These are phyloP conservation scores for Podila horticola DNA, from an alignment of 192 early-diverging fungal species.

Conservation along the genomic window DNA sequence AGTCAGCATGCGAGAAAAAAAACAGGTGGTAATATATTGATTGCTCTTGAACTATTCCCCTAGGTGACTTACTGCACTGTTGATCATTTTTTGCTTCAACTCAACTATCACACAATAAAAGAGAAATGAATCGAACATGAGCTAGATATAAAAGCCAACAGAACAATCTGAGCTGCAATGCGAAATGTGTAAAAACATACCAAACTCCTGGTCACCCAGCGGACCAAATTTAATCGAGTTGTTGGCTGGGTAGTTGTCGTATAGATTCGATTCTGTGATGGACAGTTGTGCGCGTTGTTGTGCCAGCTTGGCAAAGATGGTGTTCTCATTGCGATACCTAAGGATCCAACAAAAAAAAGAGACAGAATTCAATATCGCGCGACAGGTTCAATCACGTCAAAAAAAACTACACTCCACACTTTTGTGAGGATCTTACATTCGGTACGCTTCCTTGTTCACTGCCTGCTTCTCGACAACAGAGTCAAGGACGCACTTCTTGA, in stretches of 20 bases:
- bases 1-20: too few species aligned
- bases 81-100: slow-evolving; percentile 44
- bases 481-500: slow-evolving; percentile 81
- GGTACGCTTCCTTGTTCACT: slow-evolving; percentile 71
- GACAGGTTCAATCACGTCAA: background rate
- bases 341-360: background rate
- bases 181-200: slow-evolving; percentile 19
- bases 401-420: background rate
- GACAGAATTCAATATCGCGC: background rate
- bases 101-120: slow-evolving; percentile 13
- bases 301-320: slow-evolving; percentile 72
- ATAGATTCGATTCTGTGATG: slow-evolving; percentile 69
- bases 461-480: slow-evolving; percentile 68
- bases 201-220: slow-evolving; percentile 66
- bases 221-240: slow-evolving; percentile 69
- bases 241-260: slow-evolving; percentile 62
- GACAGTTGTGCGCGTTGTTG: slow-evolving; percentile 81
- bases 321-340: slow-evolving; percentile 69
- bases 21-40: too few species aligned
- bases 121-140: background rate
- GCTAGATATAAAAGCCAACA: background rate
- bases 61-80: slow-evolving; percentile 16
- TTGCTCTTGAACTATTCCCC: background rate
- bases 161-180: background rate
- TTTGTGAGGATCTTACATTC: slow-evolving; percentile 53